phyloP scores from a whole-genome alignment of 768 basidiomycete species.

The Psilocybe azurescens region DNA sequence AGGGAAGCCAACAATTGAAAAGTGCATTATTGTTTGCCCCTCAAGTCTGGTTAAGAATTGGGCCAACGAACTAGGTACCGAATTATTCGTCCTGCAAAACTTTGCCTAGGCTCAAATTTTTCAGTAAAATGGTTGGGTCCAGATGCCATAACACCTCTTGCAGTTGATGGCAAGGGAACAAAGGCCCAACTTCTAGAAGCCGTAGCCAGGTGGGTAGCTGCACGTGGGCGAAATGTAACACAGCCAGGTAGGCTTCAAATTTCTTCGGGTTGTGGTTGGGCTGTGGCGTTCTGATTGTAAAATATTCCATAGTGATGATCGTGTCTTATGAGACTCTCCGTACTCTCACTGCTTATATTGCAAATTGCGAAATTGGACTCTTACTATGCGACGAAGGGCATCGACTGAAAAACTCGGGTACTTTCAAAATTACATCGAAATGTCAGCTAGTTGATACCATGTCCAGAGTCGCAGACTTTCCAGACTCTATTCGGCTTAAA shows the following conservation, averaged over 20 bases:
- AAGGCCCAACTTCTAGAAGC: constrained; percentile 80
- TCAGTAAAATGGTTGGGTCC: constrained; percentile 96
- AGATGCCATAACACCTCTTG: constrained; percentile 79
- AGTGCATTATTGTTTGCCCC: constrained; percentile 97
- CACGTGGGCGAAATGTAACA: constrained; percentile 87
- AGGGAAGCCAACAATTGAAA: constrained; percentile 89
- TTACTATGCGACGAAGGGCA: constrained; percentile 98
- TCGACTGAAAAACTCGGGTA: constrained; percentile 94
- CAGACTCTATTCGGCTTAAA: constrained; percentile 81
- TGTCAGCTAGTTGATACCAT: not conserved
- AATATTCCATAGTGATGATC: constrained; percentile 81
- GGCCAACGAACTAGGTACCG: constrained; percentile 88
- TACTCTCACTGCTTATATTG: constrained; percentile 76
- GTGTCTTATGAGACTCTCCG: constrained; percentile 97
- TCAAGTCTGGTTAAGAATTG: constrained; percentile 97
- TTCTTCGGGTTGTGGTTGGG: constrained; percentile 10
- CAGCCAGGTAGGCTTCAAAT: constrained; percentile 69
- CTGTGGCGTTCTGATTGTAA: not conserved
- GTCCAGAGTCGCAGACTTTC: constrained; percentile 84
- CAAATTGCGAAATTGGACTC: constrained; percentile 83
- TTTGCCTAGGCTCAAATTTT: not conserved
- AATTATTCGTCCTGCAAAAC: not conserved
- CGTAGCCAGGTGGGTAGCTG: constrained; percentile 89
- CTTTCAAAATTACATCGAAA: constrained; percentile 19
- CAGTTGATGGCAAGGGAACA: constrained; percentile 91